A percentile compares a stretch with the other conserved stretches of the same genome.
phyloP scores from a whole-genome alignment of 169 alveolate species.

The Plasmodium ovale region DNA sequence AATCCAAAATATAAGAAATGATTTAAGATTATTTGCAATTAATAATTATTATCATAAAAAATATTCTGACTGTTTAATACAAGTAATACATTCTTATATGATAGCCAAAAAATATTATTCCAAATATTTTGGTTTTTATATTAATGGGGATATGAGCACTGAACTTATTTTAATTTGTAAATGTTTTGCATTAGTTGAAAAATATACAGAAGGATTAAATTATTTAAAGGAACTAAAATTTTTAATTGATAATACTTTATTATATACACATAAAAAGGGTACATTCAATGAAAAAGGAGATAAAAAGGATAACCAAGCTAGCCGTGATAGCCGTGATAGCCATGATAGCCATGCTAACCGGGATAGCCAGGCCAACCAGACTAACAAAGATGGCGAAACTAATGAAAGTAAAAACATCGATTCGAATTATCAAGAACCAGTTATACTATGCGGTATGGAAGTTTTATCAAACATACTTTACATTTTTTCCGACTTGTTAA shows the following conservation, averaged over 20 bases:
- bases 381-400: background rate
- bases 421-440: constrained; percentile 76
- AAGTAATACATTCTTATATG: constrained; percentile 81
- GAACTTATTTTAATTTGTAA: constrained; percentile 87
- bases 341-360: constrained; percentile 18
- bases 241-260: constrained; percentile 86
- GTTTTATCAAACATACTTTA: constrained; percentile 79
- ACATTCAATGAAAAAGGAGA: constrained; percentile 28
- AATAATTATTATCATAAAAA: constrained; percentile 78
- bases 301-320: constrained; percentile 15
- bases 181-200: constrained; percentile 88
- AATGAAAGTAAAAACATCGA: constrained; percentile 12
- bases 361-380: constrained; percentile 7
- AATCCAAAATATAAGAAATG: constrained; percentile 79
- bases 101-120: constrained; percentile 79
- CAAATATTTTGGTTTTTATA: constrained; percentile 78
- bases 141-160: constrained; percentile 88
- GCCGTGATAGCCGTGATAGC: no score
- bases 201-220: constrained; percentile 81
- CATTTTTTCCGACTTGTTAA: constrained; percentile 77
- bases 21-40: constrained; percentile 79
- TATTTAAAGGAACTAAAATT: constrained; percentile 85
- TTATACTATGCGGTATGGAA: constrained; percentile 78
- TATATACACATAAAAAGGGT: constrained; percentile 79
- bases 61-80: constrained; percentile 80